Conservation (phyloP, 768 basidiomycete species). For the Pulveroboletus sp. region DNA sequence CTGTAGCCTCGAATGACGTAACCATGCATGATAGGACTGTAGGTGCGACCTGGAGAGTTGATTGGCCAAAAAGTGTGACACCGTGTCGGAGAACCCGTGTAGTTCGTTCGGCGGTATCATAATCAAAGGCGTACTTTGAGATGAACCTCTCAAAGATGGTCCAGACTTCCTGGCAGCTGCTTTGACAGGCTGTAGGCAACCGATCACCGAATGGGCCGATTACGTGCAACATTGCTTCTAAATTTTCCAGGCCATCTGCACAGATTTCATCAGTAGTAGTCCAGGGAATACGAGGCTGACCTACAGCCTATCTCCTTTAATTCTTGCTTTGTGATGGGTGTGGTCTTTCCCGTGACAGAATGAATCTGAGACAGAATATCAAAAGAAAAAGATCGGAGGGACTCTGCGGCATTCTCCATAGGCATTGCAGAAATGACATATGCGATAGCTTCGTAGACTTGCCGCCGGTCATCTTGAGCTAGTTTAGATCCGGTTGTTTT, state of each 20-base stretch:
- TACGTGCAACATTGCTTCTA: conserved; percentile 88
- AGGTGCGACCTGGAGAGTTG: conserved; percentile 65
- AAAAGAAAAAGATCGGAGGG: conserved; percentile 80
- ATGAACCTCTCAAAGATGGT: conserved; percentile 78
- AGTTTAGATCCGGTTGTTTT: conserved; percentile 76
- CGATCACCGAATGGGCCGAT: conserved; percentile 81
- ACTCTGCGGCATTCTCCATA: conserved; percentile 81
- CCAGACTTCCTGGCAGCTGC: conserved; percentile 81
- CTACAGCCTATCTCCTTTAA: conserved; percentile 65
- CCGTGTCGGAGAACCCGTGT: conserved; percentile 85
- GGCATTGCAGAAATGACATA: conserved; percentile 95
- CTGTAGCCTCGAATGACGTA: conserved; percentile 72
- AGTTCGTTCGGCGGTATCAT: conserved; percentile 76
- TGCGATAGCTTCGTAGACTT: conserved; percentile 95
- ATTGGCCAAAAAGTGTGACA: conserved; percentile 72
- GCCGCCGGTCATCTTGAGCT: conserved; percentile 80
- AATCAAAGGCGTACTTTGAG: conserved; percentile 70
- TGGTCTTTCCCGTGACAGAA: conserved; percentile 50
- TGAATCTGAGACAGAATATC: conserved; percentile 83
- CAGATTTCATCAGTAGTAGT: conserved; percentile 9
- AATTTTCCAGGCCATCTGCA: conserved; percentile 82
- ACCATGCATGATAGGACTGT: conserved; percentile 75
- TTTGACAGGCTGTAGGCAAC: conserved; percentile 75
- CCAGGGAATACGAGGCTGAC: conserved; percentile 23
- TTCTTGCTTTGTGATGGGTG: conserved; percentile 65